Evolutionary conservation across 345 rosid species (phyloP), one percentile per base, ranked within the genome.

Genomic region (Salix viminalis): DNA sequence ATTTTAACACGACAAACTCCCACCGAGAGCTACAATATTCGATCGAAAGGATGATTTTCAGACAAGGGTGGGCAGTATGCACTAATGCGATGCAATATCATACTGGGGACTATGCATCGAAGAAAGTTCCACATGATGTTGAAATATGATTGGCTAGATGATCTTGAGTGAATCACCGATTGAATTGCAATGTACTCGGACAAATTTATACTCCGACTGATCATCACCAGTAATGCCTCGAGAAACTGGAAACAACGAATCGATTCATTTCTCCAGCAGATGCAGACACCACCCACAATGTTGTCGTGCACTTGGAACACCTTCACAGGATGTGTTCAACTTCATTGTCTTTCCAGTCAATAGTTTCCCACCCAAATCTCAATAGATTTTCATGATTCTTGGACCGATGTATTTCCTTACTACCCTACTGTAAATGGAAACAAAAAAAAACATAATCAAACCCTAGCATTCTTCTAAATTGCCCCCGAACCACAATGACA

Each of bases 401-500:
- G 65, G 39, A 64, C 54, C 83, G 44, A 28, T 50, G 4, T 37
- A 19, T 80, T 76, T 86, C 70, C 72, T n/a, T 84, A 39, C 78
- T 82, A 78, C 39, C 62, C 82, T 77, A 82, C 23, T 79, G 54
- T 69, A 56, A 30, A 6, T 7, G 0, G 18, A 24, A 14, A 26
- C 67, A 9, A 37, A 78, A 65, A 80, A 26, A 67, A 4, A 4
- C 5, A 10, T 65, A 36, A 65, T 80, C 28, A 42, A 24, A 36
- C 28, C 5, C 3, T 42, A 52, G 72, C 86, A 87, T 83, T 83
- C 65, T 71, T 34, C 62, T 23, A 56, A 76, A 81, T 72, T 74
- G 4, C 16, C 64, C 46, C 16, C 13, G 32, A 84, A 87, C 71
- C 74, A 11, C 83, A 84, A 75, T 76, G 87, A 89, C 84, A 89